These are phyloP conservation scores for Dendrobium catenatum DNA, from an alignment of 106 monocot species.

Conservation along the genomic window DNA sequence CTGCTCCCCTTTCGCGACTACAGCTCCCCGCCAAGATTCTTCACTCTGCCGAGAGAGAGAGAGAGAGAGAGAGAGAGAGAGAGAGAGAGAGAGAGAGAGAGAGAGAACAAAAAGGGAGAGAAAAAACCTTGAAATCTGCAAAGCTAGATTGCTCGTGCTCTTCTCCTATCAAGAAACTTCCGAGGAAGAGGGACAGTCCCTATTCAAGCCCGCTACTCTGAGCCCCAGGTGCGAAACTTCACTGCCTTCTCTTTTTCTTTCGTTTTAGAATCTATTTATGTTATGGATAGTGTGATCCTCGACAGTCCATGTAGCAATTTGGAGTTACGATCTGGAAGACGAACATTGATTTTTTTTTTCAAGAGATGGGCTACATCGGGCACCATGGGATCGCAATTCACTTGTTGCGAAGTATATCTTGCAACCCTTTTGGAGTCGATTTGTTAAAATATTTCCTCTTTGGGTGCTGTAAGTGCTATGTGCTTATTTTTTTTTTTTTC, in stretches of 20 bases:
- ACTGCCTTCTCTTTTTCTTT: neutral
- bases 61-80: no score
- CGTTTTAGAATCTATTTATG: neutral
- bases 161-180: no score
- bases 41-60: no score
- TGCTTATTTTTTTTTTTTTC: neutral
- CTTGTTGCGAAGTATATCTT: slow-evolving; percentile 80
- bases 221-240: neutral
- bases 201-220: no score
- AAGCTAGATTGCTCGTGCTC: no score
- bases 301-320: neutral
- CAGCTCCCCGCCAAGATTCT: no score
- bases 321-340: neutral
- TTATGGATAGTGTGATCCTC: neutral
- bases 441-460: slow-evolving; percentile 79
- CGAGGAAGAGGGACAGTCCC: no score
- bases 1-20: no score
- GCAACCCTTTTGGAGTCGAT: slow-evolving; percentile 84
- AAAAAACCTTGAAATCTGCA: no score
- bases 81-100: no score
- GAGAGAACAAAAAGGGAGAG: no score
- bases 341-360: neutral
- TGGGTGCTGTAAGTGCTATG: slow-evolving; percentile 85
- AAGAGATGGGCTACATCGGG: slow-evolving; percentile 85
- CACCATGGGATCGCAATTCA: slow-evolving; percentile 71